phyloP scores from a whole-genome alignment of 139 green algal species.

The Nannochloris sp. region DNA sequence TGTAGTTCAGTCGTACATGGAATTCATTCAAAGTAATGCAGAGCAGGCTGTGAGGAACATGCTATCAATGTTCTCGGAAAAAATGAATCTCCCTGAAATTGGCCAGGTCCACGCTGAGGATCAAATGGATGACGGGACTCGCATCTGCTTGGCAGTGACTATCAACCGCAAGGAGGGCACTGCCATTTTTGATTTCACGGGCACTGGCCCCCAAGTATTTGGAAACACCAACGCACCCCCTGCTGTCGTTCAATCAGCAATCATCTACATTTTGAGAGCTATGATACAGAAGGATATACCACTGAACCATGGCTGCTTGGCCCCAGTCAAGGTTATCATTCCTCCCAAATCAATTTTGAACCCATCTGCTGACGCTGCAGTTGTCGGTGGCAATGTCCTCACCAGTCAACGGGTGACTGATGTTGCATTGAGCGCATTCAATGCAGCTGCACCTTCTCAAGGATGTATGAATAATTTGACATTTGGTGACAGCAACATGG shows the following conservation, averaged over 20 bases:
- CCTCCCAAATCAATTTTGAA: slow-evolving; percentile 40
- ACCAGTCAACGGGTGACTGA: slow-evolving; percentile 95
- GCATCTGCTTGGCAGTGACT: slow-evolving; percentile 72
- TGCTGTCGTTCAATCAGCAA: slow-evolving; percentile 81
- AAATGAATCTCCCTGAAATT: slow-evolving; percentile 58
- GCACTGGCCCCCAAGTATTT: slow-evolving; percentile 73
- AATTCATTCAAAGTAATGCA: slow-evolving; percentile 74
- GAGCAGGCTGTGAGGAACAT: slow-evolving; percentile 77
- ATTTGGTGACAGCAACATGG: slow-evolving; percentile 81
- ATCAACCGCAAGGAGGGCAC: slow-evolving; percentile 60
- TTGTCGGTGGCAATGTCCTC: slow-evolving; percentile 97
- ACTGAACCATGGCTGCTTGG: slow-evolving; percentile 83
- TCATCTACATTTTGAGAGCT: slow-evolving; percentile 91
- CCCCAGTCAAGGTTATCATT: slow-evolving; percentile 64
- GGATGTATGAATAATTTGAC: slow-evolving; percentile 99
- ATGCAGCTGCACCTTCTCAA: slow-evolving; percentile 73
- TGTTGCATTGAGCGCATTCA: slow-evolving; percentile 87
- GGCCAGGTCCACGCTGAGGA: slow-evolving; percentile 66
- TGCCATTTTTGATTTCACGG: slow-evolving; percentile 85
- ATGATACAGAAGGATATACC: slow-evolving; percentile 86
- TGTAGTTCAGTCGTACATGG: slow-evolving; percentile 89
- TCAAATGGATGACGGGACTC: slow-evolving; percentile 90
- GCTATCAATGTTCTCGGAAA: slow-evolving; percentile 61
- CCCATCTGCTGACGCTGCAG: slow-evolving; percentile 50
- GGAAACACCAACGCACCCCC: slow-evolving; percentile 92